Percentiles rank a stretch among this genome's conserved stretches.
phyloP scores from a whole-genome alignment of 257 asterid genomes.

The Nicotiana sylvestris region DNA sequence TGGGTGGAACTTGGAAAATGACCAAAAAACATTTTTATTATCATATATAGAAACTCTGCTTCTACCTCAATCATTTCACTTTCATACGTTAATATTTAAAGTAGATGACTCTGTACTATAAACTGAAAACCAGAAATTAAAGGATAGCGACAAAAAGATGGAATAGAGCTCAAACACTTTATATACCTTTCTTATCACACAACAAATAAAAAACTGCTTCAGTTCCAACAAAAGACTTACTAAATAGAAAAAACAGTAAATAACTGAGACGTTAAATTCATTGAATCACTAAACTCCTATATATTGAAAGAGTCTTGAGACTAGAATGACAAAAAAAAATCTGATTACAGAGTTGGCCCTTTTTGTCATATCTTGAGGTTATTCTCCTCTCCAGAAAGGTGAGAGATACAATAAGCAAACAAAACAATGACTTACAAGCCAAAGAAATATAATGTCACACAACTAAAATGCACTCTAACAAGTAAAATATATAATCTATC shows the following conservation, averaged over 20 bases:
- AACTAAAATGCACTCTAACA: constrained; percentile 31
- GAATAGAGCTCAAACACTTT: neutral
- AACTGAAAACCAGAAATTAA: too few species aligned
- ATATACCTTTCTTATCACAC: neutral
- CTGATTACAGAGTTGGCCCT: neutral
- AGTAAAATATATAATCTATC: constrained; percentile 25
- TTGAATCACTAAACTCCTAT: constrained; percentile 4
- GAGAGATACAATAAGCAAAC: neutral
- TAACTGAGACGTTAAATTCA: neutral
- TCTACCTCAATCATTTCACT: too few species aligned
- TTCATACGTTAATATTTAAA: too few species aligned
- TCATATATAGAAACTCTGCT: too few species aligned
- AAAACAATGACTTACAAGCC: constrained; percentile 15
- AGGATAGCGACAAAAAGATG: neutral
- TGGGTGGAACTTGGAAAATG: too few species aligned
- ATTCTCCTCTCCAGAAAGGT: neutral
- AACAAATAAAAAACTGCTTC: neutral
- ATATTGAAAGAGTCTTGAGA: constrained; percentile 12
- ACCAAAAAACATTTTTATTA: too few species aligned
- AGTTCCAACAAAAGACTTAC: neutral
- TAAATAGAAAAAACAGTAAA: neutral
- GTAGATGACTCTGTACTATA: too few species aligned
- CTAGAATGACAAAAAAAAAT: neutral
- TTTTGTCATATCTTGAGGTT: constrained; percentile 2
- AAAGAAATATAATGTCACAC: constrained; percentile 40